Conservation (phyloP, 768 basidiomycete species). For the Amanita brunnescens region DNA sequence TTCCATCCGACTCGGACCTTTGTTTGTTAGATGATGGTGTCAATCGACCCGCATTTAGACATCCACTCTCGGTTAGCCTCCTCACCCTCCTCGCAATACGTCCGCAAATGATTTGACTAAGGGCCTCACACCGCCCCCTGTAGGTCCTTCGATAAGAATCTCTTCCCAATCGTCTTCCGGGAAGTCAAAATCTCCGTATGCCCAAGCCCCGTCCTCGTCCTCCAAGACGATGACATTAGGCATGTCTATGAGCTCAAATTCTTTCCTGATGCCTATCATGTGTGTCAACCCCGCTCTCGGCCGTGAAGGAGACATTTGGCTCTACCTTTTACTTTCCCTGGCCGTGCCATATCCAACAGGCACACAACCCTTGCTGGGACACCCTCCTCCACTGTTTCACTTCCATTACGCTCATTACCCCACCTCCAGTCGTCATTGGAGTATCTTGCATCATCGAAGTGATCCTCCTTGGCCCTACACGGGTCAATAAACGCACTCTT, state of each 20-base stretch:
- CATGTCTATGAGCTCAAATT: slow-evolving; percentile 7
- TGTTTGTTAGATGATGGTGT: background rate
- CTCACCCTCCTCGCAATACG: background rate
- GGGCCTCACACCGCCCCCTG: background rate
- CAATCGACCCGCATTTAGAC: background rate
- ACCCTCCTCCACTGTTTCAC: background rate
- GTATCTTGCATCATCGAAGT: background rate
- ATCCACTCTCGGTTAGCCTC: background rate
- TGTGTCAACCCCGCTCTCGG: background rate
- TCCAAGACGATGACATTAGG: slow-evolving; percentile 3
- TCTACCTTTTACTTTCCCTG: slow-evolving; percentile 4
- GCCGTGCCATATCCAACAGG: slow-evolving; percentile 5
- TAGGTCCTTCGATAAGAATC: background rate
- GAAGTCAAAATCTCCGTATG: background rate
- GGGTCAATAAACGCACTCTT: slow-evolving; percentile 1
- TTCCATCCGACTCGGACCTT: too few species aligned
- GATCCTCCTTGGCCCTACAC: background rate
- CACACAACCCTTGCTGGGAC: slow-evolving; percentile 2
- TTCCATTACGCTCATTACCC: background rate
- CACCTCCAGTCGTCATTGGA: background rate
- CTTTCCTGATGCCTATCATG: slow-evolving; percentile 4
- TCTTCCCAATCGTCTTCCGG: slow-evolving; percentile 4
- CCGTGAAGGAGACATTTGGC: background rate
- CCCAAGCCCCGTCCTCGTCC: background rate
- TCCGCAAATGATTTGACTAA: slow-evolving; percentile 2